phyloP scores from a whole-genome alignment of 176 grass and related monocot genomes.

The Aegilops bicornis region DNA sequence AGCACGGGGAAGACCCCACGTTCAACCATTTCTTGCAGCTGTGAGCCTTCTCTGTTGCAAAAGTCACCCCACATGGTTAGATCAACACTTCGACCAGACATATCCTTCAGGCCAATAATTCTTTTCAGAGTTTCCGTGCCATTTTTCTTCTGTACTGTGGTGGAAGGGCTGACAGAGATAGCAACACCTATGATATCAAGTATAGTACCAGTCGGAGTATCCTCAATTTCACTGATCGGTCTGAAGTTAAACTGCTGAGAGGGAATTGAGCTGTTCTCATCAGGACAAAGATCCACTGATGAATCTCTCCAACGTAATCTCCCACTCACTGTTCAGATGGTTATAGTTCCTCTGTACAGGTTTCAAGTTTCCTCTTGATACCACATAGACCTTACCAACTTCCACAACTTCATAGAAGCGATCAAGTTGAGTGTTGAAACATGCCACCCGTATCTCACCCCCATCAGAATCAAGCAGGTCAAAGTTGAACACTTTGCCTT shows the following conservation, averaged over 20 bases:
- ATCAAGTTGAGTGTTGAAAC: constrained; percentile 79
- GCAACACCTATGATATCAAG: constrained; percentile 86
- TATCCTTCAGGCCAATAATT: constrained; percentile 73
- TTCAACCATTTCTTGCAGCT: constrained; percentile 68
- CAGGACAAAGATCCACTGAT: constrained; percentile 71
- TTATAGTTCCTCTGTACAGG: constrained; percentile 81
- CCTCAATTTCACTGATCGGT: constrained; percentile 78
- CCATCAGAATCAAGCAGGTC: constrained; percentile 91
- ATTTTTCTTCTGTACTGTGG: constrained; percentile 84
- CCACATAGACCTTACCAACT: constrained; percentile 89
- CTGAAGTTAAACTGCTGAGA: constrained; percentile 78
- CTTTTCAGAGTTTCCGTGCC: constrained; percentile 94
- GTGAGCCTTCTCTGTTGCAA: constrained; percentile 82
- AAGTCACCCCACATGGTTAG: constrained; percentile 97
- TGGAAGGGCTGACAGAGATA: constrained; percentile 69
- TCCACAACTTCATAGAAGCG: constrained; percentile 84
- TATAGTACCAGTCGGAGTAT: constrained; percentile 62
- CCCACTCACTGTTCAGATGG: constrained; percentile 94
- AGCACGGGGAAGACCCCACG: constrained; percentile 58
- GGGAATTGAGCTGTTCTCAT: constrained; percentile 82
- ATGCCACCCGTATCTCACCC: constrained; percentile 85
- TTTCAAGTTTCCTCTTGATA: constrained; percentile 90
- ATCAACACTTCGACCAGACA: constrained; percentile 83
- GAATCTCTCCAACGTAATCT: constrained; percentile 85
- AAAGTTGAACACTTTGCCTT: constrained; percentile 96